phyloP scores from a whole-genome alignment of 202 grass and related monocot species.

The Schoenoplectus tabernaemontani region DNA sequence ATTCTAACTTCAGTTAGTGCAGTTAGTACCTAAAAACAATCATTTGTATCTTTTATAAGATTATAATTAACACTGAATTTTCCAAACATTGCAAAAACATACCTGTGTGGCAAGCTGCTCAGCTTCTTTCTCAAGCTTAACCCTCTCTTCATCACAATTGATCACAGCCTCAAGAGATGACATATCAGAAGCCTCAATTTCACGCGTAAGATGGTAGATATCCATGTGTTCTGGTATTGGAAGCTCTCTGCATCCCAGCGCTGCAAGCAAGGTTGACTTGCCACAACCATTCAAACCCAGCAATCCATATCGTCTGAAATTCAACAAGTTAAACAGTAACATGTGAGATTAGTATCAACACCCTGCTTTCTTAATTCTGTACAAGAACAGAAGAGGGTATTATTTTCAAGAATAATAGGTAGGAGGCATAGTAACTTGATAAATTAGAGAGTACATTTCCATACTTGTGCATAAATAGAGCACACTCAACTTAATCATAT shows the following conservation, averaged over 20 bases:
- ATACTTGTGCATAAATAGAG: not conserved
- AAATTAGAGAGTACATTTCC: not conserved
- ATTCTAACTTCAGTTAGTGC: not conserved
- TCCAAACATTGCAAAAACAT: not conserved
- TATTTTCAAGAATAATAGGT: not conserved
- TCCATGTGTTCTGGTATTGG: constrained; percentile 92
- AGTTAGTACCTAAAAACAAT: not conserved
- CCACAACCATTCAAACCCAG: constrained; percentile 89
- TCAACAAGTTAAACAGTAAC: constrained; percentile 19
- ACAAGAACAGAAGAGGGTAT: not conserved
- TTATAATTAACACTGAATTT: not conserved
- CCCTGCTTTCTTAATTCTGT: not conserved
- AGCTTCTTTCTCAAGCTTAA: constrained; percentile 68
- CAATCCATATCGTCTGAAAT: constrained; percentile 64
- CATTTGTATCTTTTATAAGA: not conserved
- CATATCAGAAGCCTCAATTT: constrained; percentile 95
- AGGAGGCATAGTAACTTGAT: not conserved
- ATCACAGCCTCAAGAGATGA: constrained; percentile 65
- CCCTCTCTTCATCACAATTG: constrained; percentile 76
- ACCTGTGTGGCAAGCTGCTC: constrained; percentile 69
- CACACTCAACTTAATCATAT: not conserved
- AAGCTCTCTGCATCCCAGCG: constrained; percentile 71
- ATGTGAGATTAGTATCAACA: not conserved
- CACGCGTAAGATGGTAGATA: constrained; percentile 70
- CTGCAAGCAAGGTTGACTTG: constrained; percentile 65